Conservation (phyloP, 805 yeast species). For the Kodamaea laetipori region DNA sequence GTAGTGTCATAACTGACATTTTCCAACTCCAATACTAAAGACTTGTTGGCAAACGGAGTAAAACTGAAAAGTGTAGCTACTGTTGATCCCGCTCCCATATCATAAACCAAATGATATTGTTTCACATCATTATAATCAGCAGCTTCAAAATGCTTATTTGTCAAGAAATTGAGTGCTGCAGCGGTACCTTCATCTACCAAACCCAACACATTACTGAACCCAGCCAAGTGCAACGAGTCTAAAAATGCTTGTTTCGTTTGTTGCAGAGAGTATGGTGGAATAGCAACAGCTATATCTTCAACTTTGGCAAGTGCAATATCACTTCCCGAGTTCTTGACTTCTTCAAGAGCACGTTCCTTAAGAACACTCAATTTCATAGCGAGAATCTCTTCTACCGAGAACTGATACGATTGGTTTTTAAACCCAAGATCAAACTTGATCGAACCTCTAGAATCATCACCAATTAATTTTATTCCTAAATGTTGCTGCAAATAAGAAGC, state of each 20-base stretch:
- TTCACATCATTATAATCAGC: conserved; percentile 39
- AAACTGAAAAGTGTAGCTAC: conserved; percentile 81
- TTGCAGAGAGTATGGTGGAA: conserved; percentile 70
- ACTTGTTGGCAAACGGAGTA: conserved; percentile 44
- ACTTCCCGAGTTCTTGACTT: conserved; percentile 42
- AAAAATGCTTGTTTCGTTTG: conserved; percentile 68
- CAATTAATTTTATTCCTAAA: conserved; percentile 57
- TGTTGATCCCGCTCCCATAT: conserved; percentile 91
- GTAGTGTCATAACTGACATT: conserved; percentile 69
- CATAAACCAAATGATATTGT: conserved; percentile 73
- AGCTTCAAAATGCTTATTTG: conserved; percentile 45
- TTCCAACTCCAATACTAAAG: conserved; percentile 58
- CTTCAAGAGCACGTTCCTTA: conserved; percentile 60
- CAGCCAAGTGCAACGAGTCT: conserved; percentile 74
- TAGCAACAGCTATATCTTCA: conserved; percentile 70
- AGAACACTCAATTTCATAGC: conserved; percentile 81
- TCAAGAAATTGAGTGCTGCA: conserved; percentile 78
- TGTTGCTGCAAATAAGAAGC: conserved; percentile 53
- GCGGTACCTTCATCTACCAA: conserved; percentile 92
- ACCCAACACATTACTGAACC: conserved; percentile 56
- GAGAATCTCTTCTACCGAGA: conserved; percentile 70
- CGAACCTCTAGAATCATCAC: conserved; percentile 45
- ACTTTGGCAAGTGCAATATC: conserved; percentile 49
- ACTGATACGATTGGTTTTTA: conserved; percentile 30
- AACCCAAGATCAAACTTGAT: conserved; percentile 56